These are phyloP conservation scores for Podospora pseudocomata DNA, from an alignment of 495 filamentous ascomycete species.

Conservation along the genomic window DNA sequence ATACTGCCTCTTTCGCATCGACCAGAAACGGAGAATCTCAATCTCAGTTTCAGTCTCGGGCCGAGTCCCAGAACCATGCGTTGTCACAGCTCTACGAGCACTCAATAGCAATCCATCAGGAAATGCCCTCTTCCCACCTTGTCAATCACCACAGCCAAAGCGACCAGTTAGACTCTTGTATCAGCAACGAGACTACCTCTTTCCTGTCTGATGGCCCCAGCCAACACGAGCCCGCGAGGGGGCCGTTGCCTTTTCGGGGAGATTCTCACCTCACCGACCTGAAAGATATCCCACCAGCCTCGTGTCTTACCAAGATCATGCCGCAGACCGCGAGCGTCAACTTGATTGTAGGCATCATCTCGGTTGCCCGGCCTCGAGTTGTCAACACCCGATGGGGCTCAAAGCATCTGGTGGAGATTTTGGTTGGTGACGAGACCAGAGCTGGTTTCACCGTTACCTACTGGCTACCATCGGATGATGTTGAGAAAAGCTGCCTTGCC, in stretches of 20 bases:
- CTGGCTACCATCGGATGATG: slow-evolving; percentile 57
- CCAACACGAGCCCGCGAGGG: slow-evolving; percentile 15
- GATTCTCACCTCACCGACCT: slow-evolving; percentile 56
- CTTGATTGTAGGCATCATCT: slow-evolving; percentile 72
- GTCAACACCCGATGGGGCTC: slow-evolving; percentile 51
- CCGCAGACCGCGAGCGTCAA: slow-evolving; percentile 80
- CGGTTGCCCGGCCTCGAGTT: slow-evolving; percentile 59
- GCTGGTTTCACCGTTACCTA: slow-evolving; percentile 80
- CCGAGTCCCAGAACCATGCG: slow-evolving; percentile 23
- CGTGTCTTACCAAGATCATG: slow-evolving; percentile 62
- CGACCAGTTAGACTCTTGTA: slow-evolving; percentile 15
- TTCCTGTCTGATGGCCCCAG: slow-evolving; percentile 15
- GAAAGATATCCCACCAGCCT: slow-evolving; percentile 63
- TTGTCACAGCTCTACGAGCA: slow-evolving; percentile 66
- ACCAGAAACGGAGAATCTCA: background rate
- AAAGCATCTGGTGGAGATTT: slow-evolving; percentile 66
- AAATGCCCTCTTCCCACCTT: slow-evolving; percentile 51
- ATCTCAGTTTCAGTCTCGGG: slow-evolving; percentile 21
- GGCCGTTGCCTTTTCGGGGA: slow-evolving; percentile 20
- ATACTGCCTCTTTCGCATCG: slow-evolving; percentile 27
- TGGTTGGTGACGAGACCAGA: slow-evolving; percentile 82
- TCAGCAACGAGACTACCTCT: slow-evolving; percentile 20
- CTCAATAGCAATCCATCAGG: slow-evolving; percentile 63
- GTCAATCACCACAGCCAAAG: slow-evolving; percentile 13
- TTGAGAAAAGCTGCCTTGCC: slow-evolving; percentile 44